Percentiles rank a stretch among this genome's conserved stretches.
Evolutionary conservation across 139 green algal genomes (phyloP).

Genomic region (Tetradesmus obliquus): DNA sequence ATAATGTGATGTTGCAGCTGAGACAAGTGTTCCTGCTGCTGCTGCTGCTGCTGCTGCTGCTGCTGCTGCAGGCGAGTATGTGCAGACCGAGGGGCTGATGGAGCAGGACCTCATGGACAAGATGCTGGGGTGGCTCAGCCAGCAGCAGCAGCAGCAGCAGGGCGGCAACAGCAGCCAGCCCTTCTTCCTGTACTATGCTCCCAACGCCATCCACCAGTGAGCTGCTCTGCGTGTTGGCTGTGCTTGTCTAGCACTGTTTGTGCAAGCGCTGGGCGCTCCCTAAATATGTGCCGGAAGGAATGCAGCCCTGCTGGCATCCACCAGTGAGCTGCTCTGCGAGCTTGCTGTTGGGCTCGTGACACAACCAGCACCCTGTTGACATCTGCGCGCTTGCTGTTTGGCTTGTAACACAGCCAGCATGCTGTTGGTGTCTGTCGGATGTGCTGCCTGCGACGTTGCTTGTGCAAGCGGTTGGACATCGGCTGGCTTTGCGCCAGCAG

Average conservation of each 20-base stretch:
- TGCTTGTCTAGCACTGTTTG: neutral
- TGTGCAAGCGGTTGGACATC: too few relatives aligned
- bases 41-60: neutral
- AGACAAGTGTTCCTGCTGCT: neutral
- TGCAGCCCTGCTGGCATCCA: neutral
- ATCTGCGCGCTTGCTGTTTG: neutral
- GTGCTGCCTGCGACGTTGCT: too few relatives aligned
- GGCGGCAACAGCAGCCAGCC: neutral
- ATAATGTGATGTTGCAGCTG: too few relatives aligned
- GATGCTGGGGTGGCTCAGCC: slow-evolving; percentile 16
- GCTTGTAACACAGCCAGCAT: neutral
- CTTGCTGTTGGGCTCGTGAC: neutral
- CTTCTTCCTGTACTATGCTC: slow-evolving; percentile 45
- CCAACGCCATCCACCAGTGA: slow-evolving; percentile 32
- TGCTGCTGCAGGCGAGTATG: slow-evolving; percentile 26
- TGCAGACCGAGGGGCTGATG: slow-evolving; percentile 39
- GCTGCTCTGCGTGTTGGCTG: neutral
- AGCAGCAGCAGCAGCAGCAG: slow-evolving; percentile 13
- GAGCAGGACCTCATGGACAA: slow-evolving; percentile 44
- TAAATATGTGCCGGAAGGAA: too few relatives aligned
- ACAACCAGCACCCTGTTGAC: too few relatives aligned
- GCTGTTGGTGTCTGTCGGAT: too few relatives aligned
- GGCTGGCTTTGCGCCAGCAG: too few relatives aligned
- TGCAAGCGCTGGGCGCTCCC: too few relatives aligned
- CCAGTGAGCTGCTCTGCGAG: neutral